Base-by-base conservation (phyloP, 2,329 filamentous ascomycete species). In the Niveomyces coronatus region DNA sequence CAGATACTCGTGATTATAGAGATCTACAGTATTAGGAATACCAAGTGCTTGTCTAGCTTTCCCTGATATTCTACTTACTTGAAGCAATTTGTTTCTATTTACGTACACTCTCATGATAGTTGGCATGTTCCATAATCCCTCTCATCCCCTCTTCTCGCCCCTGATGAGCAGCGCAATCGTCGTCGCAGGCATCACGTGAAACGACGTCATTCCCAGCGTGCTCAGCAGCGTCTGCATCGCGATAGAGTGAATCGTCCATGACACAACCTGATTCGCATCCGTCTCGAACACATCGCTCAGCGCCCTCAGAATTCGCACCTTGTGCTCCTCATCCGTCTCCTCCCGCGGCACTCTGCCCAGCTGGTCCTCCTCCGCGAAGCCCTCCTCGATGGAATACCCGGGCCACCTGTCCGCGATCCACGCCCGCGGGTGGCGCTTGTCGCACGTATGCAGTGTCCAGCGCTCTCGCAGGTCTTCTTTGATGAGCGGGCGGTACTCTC, bases 391-490 rank as follows among this genome's bases (percentile, higher is more conserved):
- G 3, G 42, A 45, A 48, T 66, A 78, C 15, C 48, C 50, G 0
- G 73, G 73, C 44, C 70, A 78, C 22, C 61, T 56, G 11, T 57
- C 44, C 1, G 54, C 54, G 43, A 81, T 75, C 50, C 60, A 67
- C 0, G 63, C 58, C 30, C 60, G 62, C 7, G 58, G 53, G 35
- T 65, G 66, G 13, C 76, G 63, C 13, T 70, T 64, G 51, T 81
- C 75, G 50, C 76, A 81, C 0, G 74, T 79, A 50, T 80, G 76
- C 38, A 69, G 61, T 8, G 71, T 75, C 41, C 76, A 64, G 3
- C 70, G 67, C 52, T 82, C 76, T 15, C 77, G 63, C 11, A 79
- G 59, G 4, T 67, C 51, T 41, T 80, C 76, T 50, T 76, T 78
- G 48, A 81, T 55, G 2, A 65, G 55, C 0, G 74, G 73, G 5